A percentile compares a stretch with the other conserved stretches of the same genome.
These are phyloP conservation scores for Silybum marianum DNA, from an alignment of 129 eudicot genomes.

Conservation along the genomic window DNA sequence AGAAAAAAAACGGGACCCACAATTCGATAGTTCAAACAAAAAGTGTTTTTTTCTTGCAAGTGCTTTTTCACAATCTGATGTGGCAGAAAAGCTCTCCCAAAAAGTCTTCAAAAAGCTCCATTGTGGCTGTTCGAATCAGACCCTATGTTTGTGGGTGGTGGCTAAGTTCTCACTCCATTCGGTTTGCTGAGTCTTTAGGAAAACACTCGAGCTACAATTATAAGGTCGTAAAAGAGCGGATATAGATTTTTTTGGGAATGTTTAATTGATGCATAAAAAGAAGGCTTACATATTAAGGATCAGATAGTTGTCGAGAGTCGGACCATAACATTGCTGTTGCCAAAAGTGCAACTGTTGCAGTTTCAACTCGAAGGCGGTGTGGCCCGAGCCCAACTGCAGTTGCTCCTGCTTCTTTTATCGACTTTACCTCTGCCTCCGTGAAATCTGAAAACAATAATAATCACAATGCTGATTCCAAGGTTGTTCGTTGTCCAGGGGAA, in stretches of 20 bases:
- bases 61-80: background rate
- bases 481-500: background rate
- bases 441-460: conserved; percentile 53
- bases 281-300: conserved; percentile 31
- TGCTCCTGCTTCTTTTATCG: conserved; percentile 76
- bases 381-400: conserved; percentile 85
- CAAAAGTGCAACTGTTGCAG: conserved; percentile 82
- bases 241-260: background rate
- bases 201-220: background rate
- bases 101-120: background rate
- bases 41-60: too few relatives aligned
- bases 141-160: background rate
- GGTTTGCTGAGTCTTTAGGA: background rate
- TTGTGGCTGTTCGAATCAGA: background rate
- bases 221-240: background rate
- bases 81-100: background rate
- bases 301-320: conserved; percentile 34
- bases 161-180: background rate
- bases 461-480: conserved; percentile 1
- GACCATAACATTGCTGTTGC: conserved; percentile 91
- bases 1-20: too few relatives aligned
- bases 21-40: too few relatives aligned
- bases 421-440: conserved; percentile 59
- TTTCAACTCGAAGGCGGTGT: conserved; percentile 91
- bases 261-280: background rate